phyloP scores from a whole-genome alignment of 2,329 filamentous ascomycete genomes.

The Emergomyces orientalis region DNA sequence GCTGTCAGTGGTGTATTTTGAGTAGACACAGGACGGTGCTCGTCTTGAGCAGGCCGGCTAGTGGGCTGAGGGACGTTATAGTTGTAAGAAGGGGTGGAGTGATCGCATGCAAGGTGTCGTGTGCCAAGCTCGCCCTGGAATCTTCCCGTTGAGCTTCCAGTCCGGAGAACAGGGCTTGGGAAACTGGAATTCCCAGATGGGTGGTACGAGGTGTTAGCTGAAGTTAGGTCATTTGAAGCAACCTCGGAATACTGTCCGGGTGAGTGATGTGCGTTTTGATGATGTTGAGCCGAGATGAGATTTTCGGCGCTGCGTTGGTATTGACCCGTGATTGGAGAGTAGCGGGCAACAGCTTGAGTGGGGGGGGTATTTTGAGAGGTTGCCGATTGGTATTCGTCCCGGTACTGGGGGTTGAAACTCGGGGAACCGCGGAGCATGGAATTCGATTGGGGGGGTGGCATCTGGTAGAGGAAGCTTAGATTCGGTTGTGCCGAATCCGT shows the following conservation, averaged over 20 bases:
- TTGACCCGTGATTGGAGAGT: not conserved
- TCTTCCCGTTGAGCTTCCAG: not conserved
- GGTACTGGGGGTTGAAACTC: not conserved
- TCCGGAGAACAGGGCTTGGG: not conserved
- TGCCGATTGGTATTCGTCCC: not conserved
- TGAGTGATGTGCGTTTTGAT: not conserved
- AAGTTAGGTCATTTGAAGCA: not conserved
- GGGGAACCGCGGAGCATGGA: constrained; percentile 12
- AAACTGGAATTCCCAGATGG: not conserved
- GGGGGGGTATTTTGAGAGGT: not conserved
- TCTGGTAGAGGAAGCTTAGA: constrained; percentile 70
- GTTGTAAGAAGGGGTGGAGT: not conserved
- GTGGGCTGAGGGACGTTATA: not conserved
- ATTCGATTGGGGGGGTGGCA: constrained; percentile 32
- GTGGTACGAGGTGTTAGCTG: not conserved
- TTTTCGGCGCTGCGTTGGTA: not conserved
- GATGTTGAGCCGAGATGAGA: not conserved
- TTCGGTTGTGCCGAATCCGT: constrained; percentile 79
- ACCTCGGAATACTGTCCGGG: not conserved
- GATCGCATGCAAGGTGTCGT: not conserved
- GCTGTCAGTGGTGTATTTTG: not conserved
- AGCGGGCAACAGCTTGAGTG: not conserved
- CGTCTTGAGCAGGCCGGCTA: not conserved
- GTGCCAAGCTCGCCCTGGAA: not conserved
- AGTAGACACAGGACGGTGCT: not conserved